A percentile compares a stretch with the other conserved stretches of the same genome.
These are phyloP conservation scores for Hypholoma fasciculare DNA, from an alignment of 768 basidiomycete genomes.

Conservation along the genomic window DNA sequence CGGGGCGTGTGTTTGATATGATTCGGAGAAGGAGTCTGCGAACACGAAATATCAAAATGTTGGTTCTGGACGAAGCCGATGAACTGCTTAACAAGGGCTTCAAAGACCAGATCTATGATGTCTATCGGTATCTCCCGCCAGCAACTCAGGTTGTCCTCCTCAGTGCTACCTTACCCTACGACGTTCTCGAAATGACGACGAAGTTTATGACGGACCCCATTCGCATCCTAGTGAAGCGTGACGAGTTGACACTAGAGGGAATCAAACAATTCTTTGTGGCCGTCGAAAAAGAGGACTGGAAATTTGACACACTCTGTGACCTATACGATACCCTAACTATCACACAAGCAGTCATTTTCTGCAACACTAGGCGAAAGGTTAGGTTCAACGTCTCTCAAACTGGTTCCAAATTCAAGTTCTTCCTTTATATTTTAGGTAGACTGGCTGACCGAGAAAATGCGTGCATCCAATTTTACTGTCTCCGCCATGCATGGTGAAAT, in stretches of 20 bases:
- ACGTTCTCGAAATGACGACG: constrained; percentile 98
- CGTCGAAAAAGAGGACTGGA: constrained; percentile 99
- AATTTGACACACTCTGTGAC: constrained; percentile 97
- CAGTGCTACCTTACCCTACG: constrained; percentile 94
- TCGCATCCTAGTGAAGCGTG: constrained; percentile 98
- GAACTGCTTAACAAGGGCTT: constrained; percentile 97
- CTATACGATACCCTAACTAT: constrained; percentile 98
- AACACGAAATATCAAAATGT: constrained; percentile 98
- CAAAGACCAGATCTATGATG: constrained; percentile 99
- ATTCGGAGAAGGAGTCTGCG: constrained; percentile 91
- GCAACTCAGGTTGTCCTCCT: constrained; percentile 97
- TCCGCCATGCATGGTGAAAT: constrained; percentile 97
- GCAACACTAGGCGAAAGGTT: constrained; percentile 96
- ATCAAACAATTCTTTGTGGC: constrained; percentile 98
- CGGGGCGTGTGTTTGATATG: constrained; percentile 99
- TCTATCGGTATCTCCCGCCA: constrained; percentile 95
- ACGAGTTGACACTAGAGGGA: constrained; percentile 95
- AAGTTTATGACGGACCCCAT: constrained; percentile 99
- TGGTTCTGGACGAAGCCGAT: constrained; percentile 93
- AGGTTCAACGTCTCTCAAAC: constrained; percentile 11
- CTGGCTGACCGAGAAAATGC: constrained; percentile 99
- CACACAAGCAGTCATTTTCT: constrained; percentile 99
- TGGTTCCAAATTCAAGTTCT: constrained; percentile 4
- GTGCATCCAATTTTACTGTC: constrained; percentile 97
- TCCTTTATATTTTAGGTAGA: constrained; percentile 62